Evolutionary conservation across 352 stramenopile species (phyloP).

Genomic region (Globisporangium canariense): DNA sequence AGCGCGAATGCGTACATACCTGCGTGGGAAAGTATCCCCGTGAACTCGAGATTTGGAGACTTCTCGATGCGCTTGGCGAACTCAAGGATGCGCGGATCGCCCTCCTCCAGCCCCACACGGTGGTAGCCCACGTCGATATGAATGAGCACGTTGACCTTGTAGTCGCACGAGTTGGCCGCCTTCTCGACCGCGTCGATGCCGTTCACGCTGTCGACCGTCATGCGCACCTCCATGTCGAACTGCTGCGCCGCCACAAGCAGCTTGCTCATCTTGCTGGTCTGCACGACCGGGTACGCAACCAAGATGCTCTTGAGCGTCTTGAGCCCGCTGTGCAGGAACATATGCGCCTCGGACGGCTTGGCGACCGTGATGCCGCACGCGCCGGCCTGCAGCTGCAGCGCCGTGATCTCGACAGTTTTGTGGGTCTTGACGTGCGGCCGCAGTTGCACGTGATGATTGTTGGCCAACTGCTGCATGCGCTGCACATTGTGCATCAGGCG

Average conservation of each 20-base stretch:
- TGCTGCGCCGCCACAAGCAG: constrained; percentile 48
- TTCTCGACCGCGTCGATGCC: constrained; percentile 54
- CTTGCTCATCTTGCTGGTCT: constrained; percentile 49
- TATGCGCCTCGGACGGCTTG: constrained; percentile 64
- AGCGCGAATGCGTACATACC: constrained; percentile 17
- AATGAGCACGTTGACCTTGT: constrained; percentile 50
- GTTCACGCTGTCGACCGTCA: constrained; percentile 61
- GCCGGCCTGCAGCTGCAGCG: constrained; percentile 46
- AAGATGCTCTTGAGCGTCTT: constrained; percentile 47
- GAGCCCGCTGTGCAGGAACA: constrained; percentile 51
- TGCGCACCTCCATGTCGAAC: constrained; percentile 40
- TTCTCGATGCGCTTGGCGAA: constrained; percentile 51
- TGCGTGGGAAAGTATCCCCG: constrained; percentile 59
- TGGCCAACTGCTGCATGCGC: constrained; percentile 60
- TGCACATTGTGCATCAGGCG: constrained; percentile 60
- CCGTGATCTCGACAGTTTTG: constrained; percentile 70
- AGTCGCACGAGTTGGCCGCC: constrained; percentile 38
- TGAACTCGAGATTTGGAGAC: constrained; percentile 47
- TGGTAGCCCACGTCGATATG: constrained; percentile 79
- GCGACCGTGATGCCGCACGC: constrained; percentile 62
- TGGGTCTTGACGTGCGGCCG: constrained; percentile 75
- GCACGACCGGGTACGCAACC: constrained; percentile 68
- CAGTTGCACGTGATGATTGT: constrained; percentile 40
- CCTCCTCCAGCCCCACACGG: constrained; percentile 61
- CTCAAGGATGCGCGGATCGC: constrained; percentile 43